Conservation (phyloP, 768 basidiomycete genomes). For the Crepidotus variabilis region DNA sequence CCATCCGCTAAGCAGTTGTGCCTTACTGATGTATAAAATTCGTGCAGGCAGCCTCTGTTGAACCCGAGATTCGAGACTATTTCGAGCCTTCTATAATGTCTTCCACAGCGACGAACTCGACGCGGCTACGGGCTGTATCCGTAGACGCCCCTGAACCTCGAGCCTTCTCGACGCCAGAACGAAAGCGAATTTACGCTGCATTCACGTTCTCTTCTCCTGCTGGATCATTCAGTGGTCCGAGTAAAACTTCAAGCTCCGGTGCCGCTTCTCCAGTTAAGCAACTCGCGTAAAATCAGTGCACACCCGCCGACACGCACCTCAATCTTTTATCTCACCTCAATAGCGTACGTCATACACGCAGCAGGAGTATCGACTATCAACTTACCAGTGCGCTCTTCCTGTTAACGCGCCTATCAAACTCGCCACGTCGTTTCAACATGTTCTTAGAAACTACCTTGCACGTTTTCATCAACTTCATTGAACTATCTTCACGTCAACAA, state of each 20-base stretch:
- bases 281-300: slow-evolving; percentile 1
- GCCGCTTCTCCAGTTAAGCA: slow-evolving; percentile 19
- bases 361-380: not conserved
- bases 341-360: not conserved
- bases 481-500: not conserved
- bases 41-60: slow-evolving; percentile 47
- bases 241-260: slow-evolving; percentile 34
- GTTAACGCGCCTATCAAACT: not conserved
- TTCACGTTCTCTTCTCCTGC: slow-evolving; percentile 81
- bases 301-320: not conserved
- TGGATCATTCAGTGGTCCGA: slow-evolving; percentile 52
- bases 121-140: slow-evolving; percentile 20
- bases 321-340: not conserved
- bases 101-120: slow-evolving; percentile 17
- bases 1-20: not conserved
- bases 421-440: not conserved
- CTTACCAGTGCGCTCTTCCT: not conserved
- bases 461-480: not conserved
- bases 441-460: not conserved
- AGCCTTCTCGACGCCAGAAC: slow-evolving; percentile 71
- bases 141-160: slow-evolving; percentile 26
- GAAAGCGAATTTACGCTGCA: slow-evolving; percentile 65
- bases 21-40: slow-evolving; percentile 10
- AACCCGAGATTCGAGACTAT: slow-evolving; percentile 57
- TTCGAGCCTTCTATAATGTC: slow-evolving; percentile 34